These are phyloP conservation scores for Colletotrichum acutatum DNA, from an alignment of 2,329 filamentous ascomycete genomes.

Conservation along the genomic window DNA sequence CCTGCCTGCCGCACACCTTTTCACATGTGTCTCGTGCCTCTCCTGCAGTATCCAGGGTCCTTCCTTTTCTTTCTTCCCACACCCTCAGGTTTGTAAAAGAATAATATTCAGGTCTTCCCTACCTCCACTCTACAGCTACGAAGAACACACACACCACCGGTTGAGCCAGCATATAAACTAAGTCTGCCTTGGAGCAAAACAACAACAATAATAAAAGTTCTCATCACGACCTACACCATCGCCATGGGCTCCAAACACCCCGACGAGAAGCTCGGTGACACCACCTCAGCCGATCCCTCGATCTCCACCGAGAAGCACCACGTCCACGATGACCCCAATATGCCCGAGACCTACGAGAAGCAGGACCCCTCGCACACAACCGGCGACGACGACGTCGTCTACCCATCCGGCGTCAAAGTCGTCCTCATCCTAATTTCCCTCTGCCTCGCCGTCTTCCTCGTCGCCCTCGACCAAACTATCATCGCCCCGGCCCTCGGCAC, in stretches of 20 bases:
- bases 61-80: neutral
- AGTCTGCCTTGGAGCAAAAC: neutral
- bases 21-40: neutral
- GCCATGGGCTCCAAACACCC: conserved; percentile 16
- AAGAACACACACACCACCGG: too few relatives aligned
- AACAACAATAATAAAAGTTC: neutral
- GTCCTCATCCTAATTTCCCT: conserved; percentile 55
- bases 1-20: neutral
- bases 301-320: conserved; percentile 15
- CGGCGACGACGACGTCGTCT: conserved; percentile 41
- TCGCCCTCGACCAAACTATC: conserved; percentile 62
- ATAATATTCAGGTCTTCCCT: neutral
- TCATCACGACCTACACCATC: neutral
- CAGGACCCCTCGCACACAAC: neutral
- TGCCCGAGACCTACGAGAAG: neutral
- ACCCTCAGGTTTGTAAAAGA: neutral
- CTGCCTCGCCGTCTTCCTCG: conserved; percentile 59
- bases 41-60: neutral
- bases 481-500: conserved; percentile 63
- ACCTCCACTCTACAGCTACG: too few relatives aligned
- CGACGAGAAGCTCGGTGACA: neutral
- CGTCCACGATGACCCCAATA: neutral
- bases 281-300: conserved; percentile 25
- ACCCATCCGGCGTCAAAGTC: conserved; percentile 54
- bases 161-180: neutral